Percentiles rank a stretch among this genome's conserved stretches.
phyloP scores from a whole-genome alignment of 495 filamentous ascomycete species.

The Podospora didyma region DNA sequence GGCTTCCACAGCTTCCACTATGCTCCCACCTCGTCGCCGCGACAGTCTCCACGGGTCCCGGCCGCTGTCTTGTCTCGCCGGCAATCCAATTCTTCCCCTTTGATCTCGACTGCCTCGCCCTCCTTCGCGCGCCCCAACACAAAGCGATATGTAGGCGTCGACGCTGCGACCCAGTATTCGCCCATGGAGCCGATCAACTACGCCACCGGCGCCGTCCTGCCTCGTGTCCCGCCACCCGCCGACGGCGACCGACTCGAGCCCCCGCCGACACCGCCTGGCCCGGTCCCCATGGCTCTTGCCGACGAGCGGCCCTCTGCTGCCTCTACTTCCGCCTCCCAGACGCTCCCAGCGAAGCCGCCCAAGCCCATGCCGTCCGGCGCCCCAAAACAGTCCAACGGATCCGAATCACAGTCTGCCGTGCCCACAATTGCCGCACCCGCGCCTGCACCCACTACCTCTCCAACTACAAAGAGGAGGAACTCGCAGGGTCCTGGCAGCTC shows the following conservation, averaged over 20 bases:
- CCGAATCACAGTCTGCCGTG: not conserved
- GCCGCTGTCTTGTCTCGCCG: conserved; percentile 38
- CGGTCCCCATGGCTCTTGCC: conserved; percentile 21
- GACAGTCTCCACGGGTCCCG: conserved; percentile 42
- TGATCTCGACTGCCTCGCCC: conserved; percentile 32
- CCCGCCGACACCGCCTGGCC: conserved; percentile 16
- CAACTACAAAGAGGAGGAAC: conserved; percentile 37
- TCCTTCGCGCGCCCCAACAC: conserved; percentile 29
- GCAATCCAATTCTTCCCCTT: conserved; percentile 34
- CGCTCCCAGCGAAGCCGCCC: conserved; percentile 3
- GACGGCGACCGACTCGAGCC: conserved; percentile 20
- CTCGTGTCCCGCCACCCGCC: conserved; percentile 17
- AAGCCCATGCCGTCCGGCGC: conserved; percentile 9
- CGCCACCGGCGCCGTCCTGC: conserved; percentile 31
- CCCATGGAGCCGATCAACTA: conserved; percentile 46
- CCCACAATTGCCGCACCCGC: not conserved
- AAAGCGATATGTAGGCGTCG: conserved; percentile 47
- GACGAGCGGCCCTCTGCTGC: conserved; percentile 15
- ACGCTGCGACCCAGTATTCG: conserved; percentile 56
- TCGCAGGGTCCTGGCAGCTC: conserved; percentile 49
- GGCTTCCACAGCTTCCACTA: conserved; percentile 39
- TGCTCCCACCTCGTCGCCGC: conserved; percentile 40
- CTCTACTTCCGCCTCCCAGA: conserved; percentile 14
- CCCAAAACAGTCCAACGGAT: not conserved
- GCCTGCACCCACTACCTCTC: not conserved